Conservation (phyloP, 2,329 filamentous ascomycete species). For the Trichophyton benhamiae region DNA sequence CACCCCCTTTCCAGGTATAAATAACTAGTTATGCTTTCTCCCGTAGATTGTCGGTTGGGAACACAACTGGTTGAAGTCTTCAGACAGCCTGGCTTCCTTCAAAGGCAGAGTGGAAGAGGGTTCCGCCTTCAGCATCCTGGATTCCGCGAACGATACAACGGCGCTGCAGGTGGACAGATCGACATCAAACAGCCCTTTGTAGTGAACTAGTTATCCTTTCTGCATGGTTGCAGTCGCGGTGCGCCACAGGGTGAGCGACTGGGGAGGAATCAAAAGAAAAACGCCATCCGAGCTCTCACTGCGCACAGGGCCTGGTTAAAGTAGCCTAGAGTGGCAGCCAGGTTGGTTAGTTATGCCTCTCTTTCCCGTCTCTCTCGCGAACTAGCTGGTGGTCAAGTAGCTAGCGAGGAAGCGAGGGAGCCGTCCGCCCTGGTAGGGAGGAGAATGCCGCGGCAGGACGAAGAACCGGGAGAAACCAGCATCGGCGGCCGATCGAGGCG, state of each 20-base stretch:
- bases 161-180: constrained; percentile 1
- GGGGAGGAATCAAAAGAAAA: neutral
- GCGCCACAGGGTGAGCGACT: neutral
- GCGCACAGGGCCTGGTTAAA: neutral
- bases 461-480: no score
- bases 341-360: neutral
- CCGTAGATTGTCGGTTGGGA: neutral
- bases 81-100: neutral
- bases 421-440: no score
- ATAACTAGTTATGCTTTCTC: neutral
- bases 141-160: neutral
- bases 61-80: neutral
- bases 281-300: neutral
- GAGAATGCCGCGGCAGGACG: no score
- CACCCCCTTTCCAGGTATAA: no score
- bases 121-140: neutral
- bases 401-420: no score
- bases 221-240: neutral
- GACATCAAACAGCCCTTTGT: neutral
- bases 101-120: neutral
- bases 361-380: neutral
- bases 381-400: no score
- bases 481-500: no score
- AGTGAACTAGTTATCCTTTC: neutral
- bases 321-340: neutral